Conservation (phyloP, 2,329 filamentous ascomycete genomes). For the Talaromyces pinophilus region DNA sequence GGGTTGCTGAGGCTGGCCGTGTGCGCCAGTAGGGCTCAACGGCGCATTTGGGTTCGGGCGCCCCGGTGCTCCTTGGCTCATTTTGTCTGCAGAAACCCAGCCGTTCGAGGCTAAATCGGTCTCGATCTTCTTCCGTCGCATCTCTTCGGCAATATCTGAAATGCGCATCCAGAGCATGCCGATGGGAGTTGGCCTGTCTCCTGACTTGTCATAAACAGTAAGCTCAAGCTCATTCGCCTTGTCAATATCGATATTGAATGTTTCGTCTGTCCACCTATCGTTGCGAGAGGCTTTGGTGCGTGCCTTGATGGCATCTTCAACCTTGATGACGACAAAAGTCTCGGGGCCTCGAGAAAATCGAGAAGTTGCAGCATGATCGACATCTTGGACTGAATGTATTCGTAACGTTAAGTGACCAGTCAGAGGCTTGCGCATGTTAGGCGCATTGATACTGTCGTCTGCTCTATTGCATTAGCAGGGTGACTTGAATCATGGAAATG, state of each 20-base stretch:
- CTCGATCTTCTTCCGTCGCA: constrained; percentile 95
- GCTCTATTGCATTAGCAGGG: constrained; percentile 16
- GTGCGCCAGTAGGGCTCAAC: constrained; percentile 28
- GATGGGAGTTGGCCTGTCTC: constrained; percentile 87
- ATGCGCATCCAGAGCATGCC: constrained; percentile 95
- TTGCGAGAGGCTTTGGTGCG: constrained; percentile 81
- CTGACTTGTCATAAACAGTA: constrained; percentile 93
- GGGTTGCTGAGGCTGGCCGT: constrained; percentile 28
- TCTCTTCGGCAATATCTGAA: constrained; percentile 95
- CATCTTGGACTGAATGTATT: constrained; percentile 86
- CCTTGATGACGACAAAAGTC: constrained; percentile 94
- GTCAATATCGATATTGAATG: constrained; percentile 89
- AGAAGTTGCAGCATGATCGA: constrained; percentile 82
- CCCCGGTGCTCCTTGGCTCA: constrained; percentile 66
- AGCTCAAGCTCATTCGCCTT: constrained; percentile 99
- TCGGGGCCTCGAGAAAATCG: constrained; percentile 89
- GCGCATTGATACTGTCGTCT: constrained; percentile 97
- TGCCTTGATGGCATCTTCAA: constrained; percentile 89
- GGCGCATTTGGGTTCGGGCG: constrained; percentile 51
- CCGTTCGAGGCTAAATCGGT: constrained; percentile 90
- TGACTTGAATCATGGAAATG: background rate
- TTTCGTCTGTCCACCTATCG: constrained; percentile 89
- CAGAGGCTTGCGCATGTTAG: constrained; percentile 92
- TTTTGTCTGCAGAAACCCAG: constrained; percentile 96
- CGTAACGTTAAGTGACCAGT: constrained; percentile 86